Evolutionary conservation across 208 protist genomes (phyloP).

Genomic region (Herpetomonas tarakana): DNA sequence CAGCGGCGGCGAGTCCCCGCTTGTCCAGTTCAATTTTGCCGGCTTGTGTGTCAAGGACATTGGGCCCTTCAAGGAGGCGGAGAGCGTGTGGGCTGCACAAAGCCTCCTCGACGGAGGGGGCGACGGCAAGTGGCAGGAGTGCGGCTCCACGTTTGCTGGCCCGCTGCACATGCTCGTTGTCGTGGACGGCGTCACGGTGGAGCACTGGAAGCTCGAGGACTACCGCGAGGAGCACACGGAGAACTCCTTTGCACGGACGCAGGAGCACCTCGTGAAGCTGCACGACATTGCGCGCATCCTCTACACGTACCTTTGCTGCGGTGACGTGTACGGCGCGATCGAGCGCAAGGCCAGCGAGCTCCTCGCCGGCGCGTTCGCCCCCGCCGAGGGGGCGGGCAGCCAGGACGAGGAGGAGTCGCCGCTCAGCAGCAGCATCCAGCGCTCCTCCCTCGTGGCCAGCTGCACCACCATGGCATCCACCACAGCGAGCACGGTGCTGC

Average conservation of each 20-base stretch:
- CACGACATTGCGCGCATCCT: slow-evolving; percentile 40
- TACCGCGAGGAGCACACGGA: slow-evolving; percentile 35
- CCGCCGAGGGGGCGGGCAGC: slow-evolving; percentile 9
- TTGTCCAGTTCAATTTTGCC: slow-evolving; percentile 33
- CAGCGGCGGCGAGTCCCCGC: slow-evolving; percentile 19
- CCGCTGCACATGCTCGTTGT: slow-evolving; percentile 39
- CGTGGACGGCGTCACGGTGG: slow-evolving; percentile 25
- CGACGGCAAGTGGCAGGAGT: not conserved
- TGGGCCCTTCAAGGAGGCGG: slow-evolving; percentile 31
- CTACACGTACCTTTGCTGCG: slow-evolving; percentile 32
- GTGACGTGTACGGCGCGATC: slow-evolving; percentile 33
- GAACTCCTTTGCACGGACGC: slow-evolving; percentile 29
- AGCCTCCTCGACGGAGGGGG: not conserved
- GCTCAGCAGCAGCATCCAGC: not conserved
- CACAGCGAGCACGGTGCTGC: not conserved
- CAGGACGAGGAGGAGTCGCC: not conserved
- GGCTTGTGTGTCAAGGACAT: slow-evolving; percentile 34
- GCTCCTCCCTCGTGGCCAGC: not conserved
- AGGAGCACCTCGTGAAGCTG: slow-evolving; percentile 36
- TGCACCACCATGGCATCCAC: not conserved
- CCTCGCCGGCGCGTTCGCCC: slow-evolving; percentile 14
- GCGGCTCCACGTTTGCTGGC: slow-evolving; percentile 16
- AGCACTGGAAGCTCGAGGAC: slow-evolving; percentile 47
- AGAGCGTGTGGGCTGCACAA: slow-evolving; percentile 24
- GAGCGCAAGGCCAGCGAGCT: slow-evolving; percentile 15